Conservation (phyloP, 2,329 filamentous ascomycete species). For the Ophiosphaerella herpotricha region DNA sequence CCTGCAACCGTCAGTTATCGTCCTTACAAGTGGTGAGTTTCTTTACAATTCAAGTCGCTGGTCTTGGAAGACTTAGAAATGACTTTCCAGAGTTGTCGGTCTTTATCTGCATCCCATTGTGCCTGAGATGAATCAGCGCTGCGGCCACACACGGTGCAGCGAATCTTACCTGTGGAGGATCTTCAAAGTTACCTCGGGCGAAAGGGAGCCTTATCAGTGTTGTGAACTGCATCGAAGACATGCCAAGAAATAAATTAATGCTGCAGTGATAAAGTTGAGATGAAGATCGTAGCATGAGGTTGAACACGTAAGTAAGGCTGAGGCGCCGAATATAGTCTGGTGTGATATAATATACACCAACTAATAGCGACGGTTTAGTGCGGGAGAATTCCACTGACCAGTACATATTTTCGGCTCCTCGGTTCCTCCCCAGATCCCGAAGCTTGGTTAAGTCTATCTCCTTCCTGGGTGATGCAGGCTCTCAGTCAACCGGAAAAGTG, state of each 20-base stretch:
- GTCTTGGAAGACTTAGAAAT: constrained; percentile 80
- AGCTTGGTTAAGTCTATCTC: no score
- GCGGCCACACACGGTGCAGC: not conserved
- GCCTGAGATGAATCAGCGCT: constrained; percentile 59
- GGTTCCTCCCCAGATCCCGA: no score
- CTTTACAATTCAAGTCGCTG: constrained; percentile 80
- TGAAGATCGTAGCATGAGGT: no score
- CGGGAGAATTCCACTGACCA: no score
- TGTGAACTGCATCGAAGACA: constrained; percentile 58
- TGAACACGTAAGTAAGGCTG: no score
- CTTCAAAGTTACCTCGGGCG: constrained; percentile 81
- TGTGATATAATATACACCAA: not conserved
- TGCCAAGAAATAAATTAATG: constrained; percentile 6
- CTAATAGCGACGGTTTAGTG: not conserved
- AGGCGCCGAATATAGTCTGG: not conserved
- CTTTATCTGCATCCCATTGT: constrained; percentile 85
- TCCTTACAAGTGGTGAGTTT: not conserved
- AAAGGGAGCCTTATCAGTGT: constrained; percentile 91
- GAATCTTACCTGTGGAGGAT: constrained; percentile 76
- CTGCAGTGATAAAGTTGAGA: not conserved
- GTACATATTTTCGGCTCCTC: no score
- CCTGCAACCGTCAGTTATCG: constrained; percentile 54
- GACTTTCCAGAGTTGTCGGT: constrained; percentile 87
- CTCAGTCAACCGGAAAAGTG: no score
- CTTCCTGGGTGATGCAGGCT: no score